Percentiles rank a stretch among this genome's conserved stretches.
Evolutionary conservation across 768 basidiomycete genomes (phyloP).

Genomic region (Boletus subparvulus): DNA sequence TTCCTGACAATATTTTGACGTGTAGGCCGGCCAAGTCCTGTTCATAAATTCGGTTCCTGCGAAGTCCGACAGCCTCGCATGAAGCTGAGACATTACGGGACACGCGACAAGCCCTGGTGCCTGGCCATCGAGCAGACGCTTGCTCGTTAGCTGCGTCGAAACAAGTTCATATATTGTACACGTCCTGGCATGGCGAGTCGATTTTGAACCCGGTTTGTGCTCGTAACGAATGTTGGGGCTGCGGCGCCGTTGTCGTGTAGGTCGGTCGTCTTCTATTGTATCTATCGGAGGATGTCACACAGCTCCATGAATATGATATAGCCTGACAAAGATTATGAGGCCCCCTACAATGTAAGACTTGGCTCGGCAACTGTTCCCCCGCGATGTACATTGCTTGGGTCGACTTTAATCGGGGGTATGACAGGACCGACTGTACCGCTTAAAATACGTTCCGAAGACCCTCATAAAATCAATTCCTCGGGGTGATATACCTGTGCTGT

Average conservation of each 20-base stretch:
- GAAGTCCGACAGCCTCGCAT: conserved; percentile 1
- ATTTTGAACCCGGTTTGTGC: neutral
- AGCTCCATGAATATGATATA: conserved; percentile 4
- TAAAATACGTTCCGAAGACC: neutral
- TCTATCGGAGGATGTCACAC: conserved; percentile 6
- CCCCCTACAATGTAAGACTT: neutral
- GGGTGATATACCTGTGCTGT: neutral
- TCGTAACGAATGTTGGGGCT: neutral
- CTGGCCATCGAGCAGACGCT: neutral
- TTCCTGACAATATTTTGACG: conserved; percentile 4
- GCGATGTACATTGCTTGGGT: neutral
- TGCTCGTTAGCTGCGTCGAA: neutral
- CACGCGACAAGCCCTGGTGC: conserved; percentile 3
- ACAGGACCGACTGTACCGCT: neutral
- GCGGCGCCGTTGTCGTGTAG: neutral
- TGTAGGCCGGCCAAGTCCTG: neutral
- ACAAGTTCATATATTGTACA: neutral
- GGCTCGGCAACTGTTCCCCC: neutral
- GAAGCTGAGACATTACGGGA: conserved; percentile 9
- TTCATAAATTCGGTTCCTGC: conserved; percentile 4
- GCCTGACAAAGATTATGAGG: neutral
- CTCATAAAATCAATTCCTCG: neutral
- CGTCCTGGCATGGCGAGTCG: neutral
- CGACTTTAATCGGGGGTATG: neutral
- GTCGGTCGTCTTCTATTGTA: neutral